Evolutionary conservation across 768 basidiomycete species (phyloP).

Genomic region (Lactifluus echinatus): DNA sequence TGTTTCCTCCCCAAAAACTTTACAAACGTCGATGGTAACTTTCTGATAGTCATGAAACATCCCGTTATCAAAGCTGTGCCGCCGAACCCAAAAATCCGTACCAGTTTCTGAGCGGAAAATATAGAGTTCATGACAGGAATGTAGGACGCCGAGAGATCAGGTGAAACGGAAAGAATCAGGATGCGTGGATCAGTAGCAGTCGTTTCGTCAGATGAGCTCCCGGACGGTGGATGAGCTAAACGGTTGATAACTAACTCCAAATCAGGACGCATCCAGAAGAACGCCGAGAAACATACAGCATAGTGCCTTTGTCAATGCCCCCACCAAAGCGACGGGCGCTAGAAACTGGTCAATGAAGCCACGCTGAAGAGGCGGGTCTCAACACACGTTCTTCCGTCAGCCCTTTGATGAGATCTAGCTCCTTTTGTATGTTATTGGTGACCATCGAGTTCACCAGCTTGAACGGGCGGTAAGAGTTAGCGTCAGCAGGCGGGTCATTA

Average conservation of each 20-base stretch:
- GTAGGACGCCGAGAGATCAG: constrained; percentile 82
- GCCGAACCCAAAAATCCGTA: constrained; percentile 29
- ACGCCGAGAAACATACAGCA: constrained; percentile 52
- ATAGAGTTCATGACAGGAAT: constrained; percentile 99
- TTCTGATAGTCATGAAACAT: constrained; percentile 42
- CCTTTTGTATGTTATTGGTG: constrained; percentile 47
- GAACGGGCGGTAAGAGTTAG: constrained; percentile 84
- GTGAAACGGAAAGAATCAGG: constrained; percentile 82
- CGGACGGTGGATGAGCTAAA: constrained; percentile 32
- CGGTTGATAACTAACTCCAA: constrained; percentile 60
- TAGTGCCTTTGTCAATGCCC: constrained; percentile 84
- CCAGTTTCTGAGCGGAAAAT: constrained; percentile 96
- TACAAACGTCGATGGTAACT: constrained; percentile 95
- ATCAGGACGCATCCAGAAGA: background rate
- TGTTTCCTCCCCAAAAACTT: constrained; percentile 79
- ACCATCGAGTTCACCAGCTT: constrained; percentile 63
- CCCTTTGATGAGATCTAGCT: constrained; percentile 47
- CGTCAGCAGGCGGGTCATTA: constrained; percentile 38
- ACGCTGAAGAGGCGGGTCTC: constrained; percentile 2
- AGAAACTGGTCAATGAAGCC: constrained; percentile 7
- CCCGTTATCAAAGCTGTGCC: background rate
- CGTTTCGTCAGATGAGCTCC: constrained; percentile 28
- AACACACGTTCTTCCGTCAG: constrained; percentile 44
- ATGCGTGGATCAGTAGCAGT: constrained; percentile 47
- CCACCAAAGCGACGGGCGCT: constrained; percentile 70